Evolutionary conservation across 495 filamentous ascomycete genomes (phyloP), one percentile per base, ranked within the genome.

Genomic region (Oleoguttula mirabilis): DNA sequence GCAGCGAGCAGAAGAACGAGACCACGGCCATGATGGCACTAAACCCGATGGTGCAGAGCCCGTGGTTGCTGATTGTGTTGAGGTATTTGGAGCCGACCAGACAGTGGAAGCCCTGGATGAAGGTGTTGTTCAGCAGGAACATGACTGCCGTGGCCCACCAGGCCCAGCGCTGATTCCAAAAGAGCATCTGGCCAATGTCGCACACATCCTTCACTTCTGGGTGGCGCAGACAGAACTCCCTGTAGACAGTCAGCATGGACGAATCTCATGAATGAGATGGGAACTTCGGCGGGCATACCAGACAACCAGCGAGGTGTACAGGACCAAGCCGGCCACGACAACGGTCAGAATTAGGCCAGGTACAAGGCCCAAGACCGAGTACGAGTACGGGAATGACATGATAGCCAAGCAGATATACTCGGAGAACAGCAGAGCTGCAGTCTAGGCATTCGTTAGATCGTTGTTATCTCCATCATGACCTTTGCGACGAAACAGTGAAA

Each of bases 401-500:
- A 92, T 93, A 27, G 85, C 84, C 67, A 93, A 60, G 62, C 84
- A 92, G 38, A 93, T 93, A 53, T 93, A 93, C 62, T 93, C 85
- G 7, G 82, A 84, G 62, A 93, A 90, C 38, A 93, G 75, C 48
- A 92, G 59, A 10, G 81, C 84, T 3, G 84, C 83, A 37, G 84
- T 92, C 81, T 87, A 22, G n/a, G 11, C 4, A 43, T 4, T 2
- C 14, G 24, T 51, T 43, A 47, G 41, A 36, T 46, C 37, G 16
- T n/a, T n/a, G n/a, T n/a, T n/a, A n/a, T n/a, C n/a, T n/a, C n/a
- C n/a, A n/a, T n/a, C n/a, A 15, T n/a, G n/a, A 17, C 2, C 28
- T 41, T 37, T 27, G 22, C 31, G 6, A 34, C 24, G 32, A 43
- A 43, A 19, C 5, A 28, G 25, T 28, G 25, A 28, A 7, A 28